Percentiles rank a stretch among this genome's conserved stretches.
These are phyloP conservation scores for Suhomyces chickasaworum DNA, from an alignment of 1,139 yeast genomes.

Conservation along the genomic window DNA sequence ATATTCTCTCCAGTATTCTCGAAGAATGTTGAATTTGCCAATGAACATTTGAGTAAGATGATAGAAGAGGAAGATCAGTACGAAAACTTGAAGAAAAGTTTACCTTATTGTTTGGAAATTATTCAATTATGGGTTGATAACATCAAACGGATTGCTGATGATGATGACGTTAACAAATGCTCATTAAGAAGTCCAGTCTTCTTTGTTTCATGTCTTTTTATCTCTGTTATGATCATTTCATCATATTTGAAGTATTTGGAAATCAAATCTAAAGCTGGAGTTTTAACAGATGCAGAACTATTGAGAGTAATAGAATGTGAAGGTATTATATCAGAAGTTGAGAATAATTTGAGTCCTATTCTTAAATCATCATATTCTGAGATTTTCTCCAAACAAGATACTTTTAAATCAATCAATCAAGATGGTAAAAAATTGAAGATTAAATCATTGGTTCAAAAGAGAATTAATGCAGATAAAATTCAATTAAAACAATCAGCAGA, in stretches of 20 bases:
- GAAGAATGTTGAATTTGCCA: constrained; percentile 69
- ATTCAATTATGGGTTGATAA: constrained; percentile 71
- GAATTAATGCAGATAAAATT: neutral
- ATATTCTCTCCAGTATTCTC: constrained; percentile 58
- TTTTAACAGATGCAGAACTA: constrained; percentile 36
- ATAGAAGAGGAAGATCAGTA: constrained; percentile 42
- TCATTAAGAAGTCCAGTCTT: constrained; percentile 74
- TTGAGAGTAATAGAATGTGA: constrained; percentile 51
- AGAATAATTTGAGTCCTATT: constrained; percentile 47
- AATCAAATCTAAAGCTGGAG: constrained; percentile 20
- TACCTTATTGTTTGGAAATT: constrained; percentile 58
- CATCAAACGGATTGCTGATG: constrained; percentile 55
- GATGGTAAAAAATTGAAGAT: constrained; percentile 25
- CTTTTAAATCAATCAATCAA: constrained; percentile 42
- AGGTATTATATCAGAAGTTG: constrained; percentile 55
- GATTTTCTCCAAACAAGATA: constrained; percentile 55
- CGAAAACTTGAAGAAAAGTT: constrained; percentile 60
- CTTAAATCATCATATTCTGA: constrained; percentile 49
- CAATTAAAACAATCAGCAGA: constrained; percentile 4
- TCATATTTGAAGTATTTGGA: constrained; percentile 62
- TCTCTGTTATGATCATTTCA: constrained; percentile 60
- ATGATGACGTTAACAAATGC: constrained; percentile 66
- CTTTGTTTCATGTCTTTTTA: constrained; percentile 67
- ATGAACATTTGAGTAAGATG: constrained; percentile 43
- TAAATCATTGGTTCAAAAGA: constrained; percentile 26